Evolutionary conservation across 139 green algal genomes (phyloP), one percentile per base, ranked within the genome.

Genomic region (Tetradesmus lagerheimii): DNA sequence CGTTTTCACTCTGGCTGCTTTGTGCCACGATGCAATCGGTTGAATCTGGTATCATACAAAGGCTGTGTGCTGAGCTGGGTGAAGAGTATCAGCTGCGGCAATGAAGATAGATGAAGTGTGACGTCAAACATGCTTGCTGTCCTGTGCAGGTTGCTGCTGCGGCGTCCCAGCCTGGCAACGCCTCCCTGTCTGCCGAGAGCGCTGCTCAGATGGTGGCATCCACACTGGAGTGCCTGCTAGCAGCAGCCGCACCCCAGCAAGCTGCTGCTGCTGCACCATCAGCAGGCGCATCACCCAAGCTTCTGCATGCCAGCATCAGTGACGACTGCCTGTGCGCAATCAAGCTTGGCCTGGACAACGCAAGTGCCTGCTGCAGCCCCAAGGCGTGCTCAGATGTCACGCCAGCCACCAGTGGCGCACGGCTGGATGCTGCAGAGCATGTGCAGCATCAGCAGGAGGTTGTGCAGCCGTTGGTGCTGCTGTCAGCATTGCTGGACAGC

Each of bases 401-500:
- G 20, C 25, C 37, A 15, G 34, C 83, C 23, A 45, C 57, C 14
- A 41, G 29, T n/a, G 80, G n/a, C 27, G 80, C 45, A 16, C 45
- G 4, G n/a, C 8, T n/a, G 39, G 39, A 35, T 38, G 79, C 37
- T 18, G 6, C 57, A 78, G 83, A 31, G 15, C 57, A 38, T 12
- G 62, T 12, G 15, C 15, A 38, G 18, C 62, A 35, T 14, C 85
- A 71, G 47, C 38, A 41, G 41, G 27, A 25, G 8, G 27, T 27
- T 6, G 14, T 45, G 41, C 47, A 85, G 74, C 76, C 31, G 76
- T 50, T 67, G 86, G 38, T 76, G 47, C 71, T 90, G 50, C 50
- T 90, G 50, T 45, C 77, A 25, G 76, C 16, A 0, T 34, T 90
- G 76, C 47, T 90, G 76, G 67, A 85, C 34, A 90, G 86, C 86